Base-by-base conservation (phyloP, 768 basidiomycete species). In the Ephemerocybe angulata region DNA sequence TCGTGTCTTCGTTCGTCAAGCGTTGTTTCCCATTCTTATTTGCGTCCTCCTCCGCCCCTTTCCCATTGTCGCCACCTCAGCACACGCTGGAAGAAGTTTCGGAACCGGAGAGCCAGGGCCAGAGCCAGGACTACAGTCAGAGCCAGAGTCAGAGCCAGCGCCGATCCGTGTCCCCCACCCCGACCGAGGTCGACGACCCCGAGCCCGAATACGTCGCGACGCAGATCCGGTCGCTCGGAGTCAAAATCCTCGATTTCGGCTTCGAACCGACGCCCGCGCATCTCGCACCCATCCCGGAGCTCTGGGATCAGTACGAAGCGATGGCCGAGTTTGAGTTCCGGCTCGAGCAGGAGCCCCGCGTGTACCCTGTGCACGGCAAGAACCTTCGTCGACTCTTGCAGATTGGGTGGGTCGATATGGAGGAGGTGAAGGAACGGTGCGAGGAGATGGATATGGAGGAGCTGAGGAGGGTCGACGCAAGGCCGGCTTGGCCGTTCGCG, bases 171-270 rank as follows among this genome's bases (percentile, higher is more conserved):
- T 76, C 75, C 0, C 71, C 67, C 1, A 65, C 67, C 0, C 67
- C 71, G 2, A 76, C 76, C 1, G 75, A 76, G 46, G 52, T 74
- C 15, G 59, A 69, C 17, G 71, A 75, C 47, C 69, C 71, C 4
- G 70, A 72, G 29, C 67, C 70, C 4, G 72, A 74, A 37, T 65
- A 65, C 28, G 65, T 75, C 27, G 60, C 67, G 4, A 54, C 56
- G 3, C 53, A 62, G 8, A 58, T 75, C 11, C 52, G 65, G 3
- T 29, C 35, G n/a, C 64, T 57, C 3, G 70, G 66, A 21, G 71
- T 78, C 65, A 76, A 73, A 64, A 67, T 76, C 17, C 70, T 70
- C 19, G 78, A 79, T 62, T 79, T 65, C 52, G 78, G 73, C 4
- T 71, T 67, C 51, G 57, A 44, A 28, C 54, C 24, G 21, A 59